Percentiles rank a stretch among this genome's conserved stretches.
Conservation (phyloP, 371 early-diverging fungal genomes). For the Mortierella sp. region DNA sequence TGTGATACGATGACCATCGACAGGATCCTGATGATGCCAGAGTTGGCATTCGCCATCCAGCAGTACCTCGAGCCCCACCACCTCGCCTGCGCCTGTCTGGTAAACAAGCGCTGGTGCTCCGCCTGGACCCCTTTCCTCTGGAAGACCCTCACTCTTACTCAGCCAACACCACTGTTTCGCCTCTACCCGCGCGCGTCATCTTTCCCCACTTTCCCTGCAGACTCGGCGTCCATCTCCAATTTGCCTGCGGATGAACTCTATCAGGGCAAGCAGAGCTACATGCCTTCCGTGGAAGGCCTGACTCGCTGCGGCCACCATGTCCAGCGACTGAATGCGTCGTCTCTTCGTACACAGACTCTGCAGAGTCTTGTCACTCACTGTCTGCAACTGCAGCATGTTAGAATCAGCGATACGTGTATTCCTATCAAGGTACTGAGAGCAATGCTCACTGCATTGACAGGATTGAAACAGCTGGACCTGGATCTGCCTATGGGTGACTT, state of each 20-base stretch:
- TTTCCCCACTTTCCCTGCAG: neutral
- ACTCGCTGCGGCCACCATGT: constrained; percentile 14
- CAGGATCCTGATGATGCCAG: constrained; percentile 15
- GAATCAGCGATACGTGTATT: constrained; percentile 8
- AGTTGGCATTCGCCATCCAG: constrained; percentile 18
- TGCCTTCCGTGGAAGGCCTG: constrained; percentile 13
- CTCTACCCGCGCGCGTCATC: neutral
- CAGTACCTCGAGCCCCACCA: constrained; percentile 12
- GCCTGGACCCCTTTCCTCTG: constrained; percentile 29
- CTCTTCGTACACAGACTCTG: constrained; percentile 11
- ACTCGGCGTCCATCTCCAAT: neutral
- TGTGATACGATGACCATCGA: neutral
- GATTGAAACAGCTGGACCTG: constrained; percentile 11
- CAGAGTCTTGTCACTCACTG: constrained; percentile 18
- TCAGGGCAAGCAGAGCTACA: neutral
- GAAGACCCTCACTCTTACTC: constrained; percentile 12
- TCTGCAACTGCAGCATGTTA: constrained; percentile 17
- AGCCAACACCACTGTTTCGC: constrained; percentile 4
- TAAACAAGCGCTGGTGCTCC: constrained; percentile 14
- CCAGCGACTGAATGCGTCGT: constrained; percentile 11
- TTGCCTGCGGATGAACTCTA: neutral
- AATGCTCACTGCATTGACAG: constrained; percentile 4
- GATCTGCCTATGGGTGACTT: constrained; percentile 20
- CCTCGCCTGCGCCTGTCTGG: constrained; percentile 13
- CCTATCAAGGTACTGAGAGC: constrained; percentile 4